phyloP scores from a whole-genome alignment of 192 early-diverging fungal species.

The Rhizophlyctis rosea region DNA sequence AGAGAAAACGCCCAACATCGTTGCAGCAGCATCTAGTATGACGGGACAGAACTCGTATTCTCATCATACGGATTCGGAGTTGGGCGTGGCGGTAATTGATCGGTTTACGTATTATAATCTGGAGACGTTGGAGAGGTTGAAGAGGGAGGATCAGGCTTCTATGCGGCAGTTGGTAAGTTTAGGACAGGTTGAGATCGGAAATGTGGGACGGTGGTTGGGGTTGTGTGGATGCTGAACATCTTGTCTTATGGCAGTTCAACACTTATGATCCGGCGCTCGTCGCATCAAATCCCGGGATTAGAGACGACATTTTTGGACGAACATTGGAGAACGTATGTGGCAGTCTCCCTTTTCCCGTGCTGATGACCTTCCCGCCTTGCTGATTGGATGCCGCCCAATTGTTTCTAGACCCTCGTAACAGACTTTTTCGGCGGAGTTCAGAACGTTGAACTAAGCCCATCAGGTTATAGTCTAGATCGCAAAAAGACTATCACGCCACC shows the following conservation, averaged over 20 bases:
- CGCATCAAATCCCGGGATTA: constrained; percentile 79
- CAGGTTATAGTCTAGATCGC: constrained; percentile 7
- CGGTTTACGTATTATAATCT: constrained; percentile 96
- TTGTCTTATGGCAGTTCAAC: constrained; percentile 53
- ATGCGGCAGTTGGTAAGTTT: constrained; percentile 65
- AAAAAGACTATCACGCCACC: constrained; percentile 20
- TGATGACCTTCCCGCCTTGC: neutral
- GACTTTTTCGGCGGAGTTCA: constrained; percentile 98
- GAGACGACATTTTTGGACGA: constrained; percentile 78
- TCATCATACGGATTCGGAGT: constrained; percentile 84
- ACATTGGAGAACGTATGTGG: constrained; percentile 69
- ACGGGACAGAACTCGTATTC: constrained; percentile 93
- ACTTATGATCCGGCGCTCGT: constrained; percentile 78
- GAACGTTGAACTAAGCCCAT: constrained; percentile 74
- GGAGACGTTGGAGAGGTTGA: constrained; percentile 84
- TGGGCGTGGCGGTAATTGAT: constrained; percentile 97
- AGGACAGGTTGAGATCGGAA: neutral
- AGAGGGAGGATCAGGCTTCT: constrained; percentile 73
- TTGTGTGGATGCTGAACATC: neutral
- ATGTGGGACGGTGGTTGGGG: neutral
- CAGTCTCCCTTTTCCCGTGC: neutral
- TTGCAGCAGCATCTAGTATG: constrained; percentile 84
- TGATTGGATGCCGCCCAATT: neutral
- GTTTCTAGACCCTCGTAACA: constrained; percentile 65
- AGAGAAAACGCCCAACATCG: constrained; percentile 81